These are phyloP conservation scores for Suillus plorans DNA, from an alignment of 768 basidiomycete genomes.

Conservation along the genomic window DNA sequence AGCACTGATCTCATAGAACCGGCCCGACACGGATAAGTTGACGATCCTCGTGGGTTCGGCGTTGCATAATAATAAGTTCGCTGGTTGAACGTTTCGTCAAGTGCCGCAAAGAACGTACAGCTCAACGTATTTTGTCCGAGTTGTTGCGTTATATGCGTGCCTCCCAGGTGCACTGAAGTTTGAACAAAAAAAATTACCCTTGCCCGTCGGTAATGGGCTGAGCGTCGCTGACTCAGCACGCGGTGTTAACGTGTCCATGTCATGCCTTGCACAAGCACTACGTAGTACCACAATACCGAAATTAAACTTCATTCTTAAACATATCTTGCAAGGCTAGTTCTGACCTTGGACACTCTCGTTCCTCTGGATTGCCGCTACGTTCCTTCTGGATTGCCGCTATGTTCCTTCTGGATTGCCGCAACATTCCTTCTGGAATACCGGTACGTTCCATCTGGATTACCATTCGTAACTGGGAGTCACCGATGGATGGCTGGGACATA, in stretches of 20 bases:
- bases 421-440: background rate
- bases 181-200: background rate
- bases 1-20: constrained; percentile 6
- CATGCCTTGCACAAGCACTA: background rate
- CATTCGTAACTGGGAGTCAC: background rate
- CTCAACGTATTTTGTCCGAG: background rate
- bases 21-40: constrained; percentile 16
- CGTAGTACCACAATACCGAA: background rate
- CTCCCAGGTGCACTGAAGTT: background rate
- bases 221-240: background rate
- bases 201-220: background rate
- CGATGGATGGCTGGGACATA: background rate
- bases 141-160: background rate
- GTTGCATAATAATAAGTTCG: constrained; percentile 6
- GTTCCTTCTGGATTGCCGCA: background rate
- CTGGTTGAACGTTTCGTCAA: background rate
- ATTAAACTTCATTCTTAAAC: background rate
- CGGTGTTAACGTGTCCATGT: background rate
- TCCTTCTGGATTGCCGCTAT: background rate
- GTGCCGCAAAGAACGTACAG: background rate
- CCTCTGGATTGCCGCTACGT: background rate
- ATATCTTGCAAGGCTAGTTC: background rate
- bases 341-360: background rate
- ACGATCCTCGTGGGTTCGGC: constrained; percentile 30
- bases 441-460: background rate